These are phyloP conservation scores for Leccinum olivaceopallidum DNA, from an alignment of 768 basidiomycete genomes.

Conservation along the genomic window DNA sequence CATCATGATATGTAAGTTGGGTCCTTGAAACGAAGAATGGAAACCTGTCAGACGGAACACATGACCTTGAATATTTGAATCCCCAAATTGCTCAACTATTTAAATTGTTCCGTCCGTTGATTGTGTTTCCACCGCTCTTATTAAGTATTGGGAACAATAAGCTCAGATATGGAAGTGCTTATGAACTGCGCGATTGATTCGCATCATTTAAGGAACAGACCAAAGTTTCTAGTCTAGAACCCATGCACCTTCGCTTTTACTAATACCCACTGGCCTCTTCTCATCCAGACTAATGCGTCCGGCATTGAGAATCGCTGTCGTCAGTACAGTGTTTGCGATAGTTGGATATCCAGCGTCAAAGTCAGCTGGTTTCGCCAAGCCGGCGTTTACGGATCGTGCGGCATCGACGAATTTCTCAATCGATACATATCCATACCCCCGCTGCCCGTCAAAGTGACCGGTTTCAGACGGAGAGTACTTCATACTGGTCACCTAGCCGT, in stretches of 20 bases:
- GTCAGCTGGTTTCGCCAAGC: constrained; percentile 60
- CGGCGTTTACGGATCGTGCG: constrained; percentile 74
- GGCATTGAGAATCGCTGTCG: constrained; percentile 87
- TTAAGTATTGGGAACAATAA: constrained; percentile 1
- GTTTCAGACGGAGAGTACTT: constrained; percentile 92
- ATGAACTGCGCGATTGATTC: constrained; percentile 9
- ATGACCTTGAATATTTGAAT: neutral
- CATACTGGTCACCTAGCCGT: constrained; percentile 55
- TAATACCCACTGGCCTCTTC: constrained; percentile 80
- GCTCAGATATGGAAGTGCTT: neutral
- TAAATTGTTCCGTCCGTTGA: neutral
- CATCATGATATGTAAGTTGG: neutral
- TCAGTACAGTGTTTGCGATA: constrained; percentile 83
- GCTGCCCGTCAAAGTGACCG: constrained; percentile 93
- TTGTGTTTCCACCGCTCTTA: neutral
- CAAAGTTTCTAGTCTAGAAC: constrained; percentile 54
- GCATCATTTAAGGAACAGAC: constrained; percentile 1
- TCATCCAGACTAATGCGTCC: constrained; percentile 90
- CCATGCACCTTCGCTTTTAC: constrained; percentile 64
- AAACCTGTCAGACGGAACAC: neutral
- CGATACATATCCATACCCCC: constrained; percentile 89
- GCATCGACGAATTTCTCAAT: constrained; percentile 93
- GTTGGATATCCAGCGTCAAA: constrained; percentile 90
- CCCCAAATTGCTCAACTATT: neutral
- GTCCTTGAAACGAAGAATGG: neutral